Base-by-base conservation (phyloP, 768 basidiomycete genomes). In the Lactarius akahatsu region DNA sequence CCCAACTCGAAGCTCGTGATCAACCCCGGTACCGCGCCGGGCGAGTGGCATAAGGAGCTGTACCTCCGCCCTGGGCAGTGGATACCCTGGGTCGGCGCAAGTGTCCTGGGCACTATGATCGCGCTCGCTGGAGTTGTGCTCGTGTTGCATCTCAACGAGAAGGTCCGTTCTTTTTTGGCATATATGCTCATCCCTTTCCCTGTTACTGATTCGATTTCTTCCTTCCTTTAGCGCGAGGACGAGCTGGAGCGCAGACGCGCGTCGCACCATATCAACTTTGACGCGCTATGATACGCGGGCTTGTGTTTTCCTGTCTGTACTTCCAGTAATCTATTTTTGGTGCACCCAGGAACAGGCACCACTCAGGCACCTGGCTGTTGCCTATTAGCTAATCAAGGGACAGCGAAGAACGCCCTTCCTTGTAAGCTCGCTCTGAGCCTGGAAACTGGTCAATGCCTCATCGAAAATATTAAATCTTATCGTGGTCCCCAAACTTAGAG, bases 1-100 rank as follows among this genome's bases (percentile, higher is more conserved):
- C 97, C 97, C 0, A 98, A 99, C 75, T 97, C 95, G 4, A 94
- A 94, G 69, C 86, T 99, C 16, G 90, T 98, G n/a, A 95, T 99
- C 71, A 86, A 90, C 45, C 96, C 96, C 0, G 85, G 89, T 0
- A 73, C 81, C 3, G 80, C 79, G 8, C 79, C 80, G 26, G 84
- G 81, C 4, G 76, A 79, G 34, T 99, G 97, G 97, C 90, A 86
- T 72, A 85, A 88, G 59, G 90, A 96, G 77, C 78, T 98, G 68
- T 99, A 93, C 74, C 78, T 99, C 71, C 79, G 94, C 36, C 97
- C 97, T 3, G 97, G 97, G 20, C 91, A 93, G 72, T 99, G 96
- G 95, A 94, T 98, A 67, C 94, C 94, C 1, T 96, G 90, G 92
- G 97, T 99, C 16, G 96, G 91, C n/a, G 77, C 93, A 47, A 92